Conservation (phyloP, 176 grass and related monocot species). For the Avena eriantha region DNA sequence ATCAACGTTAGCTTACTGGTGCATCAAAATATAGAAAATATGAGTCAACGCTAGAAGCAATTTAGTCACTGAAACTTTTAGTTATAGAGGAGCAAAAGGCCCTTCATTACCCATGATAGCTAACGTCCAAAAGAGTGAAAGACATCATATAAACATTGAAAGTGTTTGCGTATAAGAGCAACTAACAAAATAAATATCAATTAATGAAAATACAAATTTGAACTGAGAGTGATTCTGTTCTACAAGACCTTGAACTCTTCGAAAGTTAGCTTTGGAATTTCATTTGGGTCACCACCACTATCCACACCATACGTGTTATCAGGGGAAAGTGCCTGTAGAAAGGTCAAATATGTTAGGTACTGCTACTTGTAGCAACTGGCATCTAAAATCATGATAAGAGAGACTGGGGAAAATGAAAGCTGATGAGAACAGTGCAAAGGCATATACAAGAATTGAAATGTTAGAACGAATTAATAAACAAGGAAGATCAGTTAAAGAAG, state of each 20-base stretch:
- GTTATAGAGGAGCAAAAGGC: slow-evolving; percentile 12
- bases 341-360: slow-evolving; percentile 5
- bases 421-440: slow-evolving; percentile 4
- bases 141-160: not conserved
- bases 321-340: slow-evolving; percentile 87
- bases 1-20: slow-evolving; percentile 18
- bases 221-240: slow-evolving; percentile 39
- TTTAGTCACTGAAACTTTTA: slow-evolving; percentile 13
- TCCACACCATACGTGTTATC: slow-evolving; percentile 98
- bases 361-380: slow-evolving; percentile 16
- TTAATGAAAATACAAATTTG: slow-evolving; percentile 27
- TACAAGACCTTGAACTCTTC: slow-evolving; percentile 94
- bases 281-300: slow-evolving; percentile 95
- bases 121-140: slow-evolving; percentile 2
- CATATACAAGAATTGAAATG: slow-evolving; percentile 12
- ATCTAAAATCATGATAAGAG: slow-evolving; percentile 27
- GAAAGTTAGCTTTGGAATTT: slow-evolving; percentile 95
- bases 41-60: not conserved
- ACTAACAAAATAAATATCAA: slow-evolving; percentile 3
- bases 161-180: slow-evolving; percentile 15
- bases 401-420: not conserved
- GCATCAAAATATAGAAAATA: slow-evolving; percentile 33
- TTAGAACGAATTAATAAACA: not conserved
- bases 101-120: not conserved
- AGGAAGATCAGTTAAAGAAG: slow-evolving; percentile 22